Percentiles rank a stretch among this genome's conserved stretches.
Conservation (phyloP, 257 asterid genomes). For the Marsdenia floribunda region DNA sequence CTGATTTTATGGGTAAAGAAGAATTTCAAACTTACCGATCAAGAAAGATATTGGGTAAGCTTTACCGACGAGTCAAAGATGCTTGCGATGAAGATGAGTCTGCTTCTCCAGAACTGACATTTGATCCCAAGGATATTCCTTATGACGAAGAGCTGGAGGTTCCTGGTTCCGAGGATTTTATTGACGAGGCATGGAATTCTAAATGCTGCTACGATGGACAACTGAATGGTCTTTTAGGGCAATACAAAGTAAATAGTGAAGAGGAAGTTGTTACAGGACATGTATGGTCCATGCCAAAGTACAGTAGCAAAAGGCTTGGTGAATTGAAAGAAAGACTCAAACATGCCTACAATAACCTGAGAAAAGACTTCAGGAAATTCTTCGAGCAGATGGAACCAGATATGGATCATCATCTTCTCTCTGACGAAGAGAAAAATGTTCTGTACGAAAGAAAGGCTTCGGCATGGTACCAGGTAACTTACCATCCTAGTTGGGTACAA, state of each 20-base stretch:
- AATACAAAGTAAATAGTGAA: conserved; percentile 66
- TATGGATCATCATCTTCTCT: conserved; percentile 33
- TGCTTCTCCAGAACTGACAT: conserved; percentile 20
- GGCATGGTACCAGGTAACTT: conserved; percentile 88
- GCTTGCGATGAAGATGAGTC: conserved; percentile 38
- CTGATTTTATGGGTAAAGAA: conserved; percentile 89
- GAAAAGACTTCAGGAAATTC: conserved; percentile 69
- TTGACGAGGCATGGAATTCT: conserved; percentile 56
- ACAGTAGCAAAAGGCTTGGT: conserved; percentile 58
- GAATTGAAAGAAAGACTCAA: conserved; percentile 84
- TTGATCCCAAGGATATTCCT: conserved; percentile 25
- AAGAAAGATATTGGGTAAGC: conserved; percentile 58
- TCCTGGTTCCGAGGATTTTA: conserved; percentile 40
- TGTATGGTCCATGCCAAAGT: conserved; percentile 85
- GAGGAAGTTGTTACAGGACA: conserved; percentile 88
- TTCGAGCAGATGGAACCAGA: conserved; percentile 55
- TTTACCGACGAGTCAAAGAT: conserved; percentile 58
- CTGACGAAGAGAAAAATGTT: conserved; percentile 49
- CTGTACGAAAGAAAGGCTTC: conserved; percentile 78
- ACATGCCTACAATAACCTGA: conserved; percentile 56
- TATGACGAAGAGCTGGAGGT: conserved; percentile 65
- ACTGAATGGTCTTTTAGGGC: conserved; percentile 68
- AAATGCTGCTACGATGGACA: conserved; percentile 75
- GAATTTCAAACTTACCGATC: conserved; percentile 61
- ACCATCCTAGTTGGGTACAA: conserved; percentile 55